Conservation (phyloP, 2,329 filamentous ascomycete genomes). For the Alternaria dauci region DNA sequence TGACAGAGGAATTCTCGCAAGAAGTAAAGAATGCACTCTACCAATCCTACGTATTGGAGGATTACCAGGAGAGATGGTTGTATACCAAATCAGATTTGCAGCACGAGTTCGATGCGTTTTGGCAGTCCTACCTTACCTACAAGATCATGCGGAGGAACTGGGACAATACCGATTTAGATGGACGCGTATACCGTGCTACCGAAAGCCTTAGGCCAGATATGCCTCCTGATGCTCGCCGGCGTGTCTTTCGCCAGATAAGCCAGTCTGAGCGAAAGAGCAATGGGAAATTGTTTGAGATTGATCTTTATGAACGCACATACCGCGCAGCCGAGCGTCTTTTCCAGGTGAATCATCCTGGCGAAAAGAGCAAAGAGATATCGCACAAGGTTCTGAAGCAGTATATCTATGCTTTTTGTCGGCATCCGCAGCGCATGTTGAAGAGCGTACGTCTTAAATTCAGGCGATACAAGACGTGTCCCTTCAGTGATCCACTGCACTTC, state of each 20-base stretch:
- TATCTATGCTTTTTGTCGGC: neutral
- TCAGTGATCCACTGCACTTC: neutral
- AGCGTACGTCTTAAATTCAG: neutral
- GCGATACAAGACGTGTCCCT: neutral
- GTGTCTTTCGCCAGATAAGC: neutral
- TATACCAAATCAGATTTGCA: neutral
- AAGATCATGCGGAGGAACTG: slow-evolving; percentile 6
- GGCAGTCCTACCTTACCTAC: slow-evolving; percentile 9
- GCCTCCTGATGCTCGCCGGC: neutral
- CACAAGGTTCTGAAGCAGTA: neutral
- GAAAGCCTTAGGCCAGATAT: neutral
- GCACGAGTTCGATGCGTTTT: slow-evolving; percentile 7
- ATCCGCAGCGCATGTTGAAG: neutral
- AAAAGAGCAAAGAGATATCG: neutral
- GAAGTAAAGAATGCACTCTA: slow-evolving; percentile 1
- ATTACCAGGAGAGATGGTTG: neutral
- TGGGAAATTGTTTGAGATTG: no score
- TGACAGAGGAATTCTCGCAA: slow-evolving; percentile 6
- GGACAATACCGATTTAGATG: neutral
- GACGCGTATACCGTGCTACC: neutral
- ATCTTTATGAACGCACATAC: neutral
- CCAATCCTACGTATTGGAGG: neutral
- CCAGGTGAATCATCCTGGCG: neutral
- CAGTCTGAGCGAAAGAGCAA: neutral
- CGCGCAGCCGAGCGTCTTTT: neutral